Conservation (phyloP, 495 filamentous ascomycete genomes). For the Hypoxylon lenormandii region DNA sequence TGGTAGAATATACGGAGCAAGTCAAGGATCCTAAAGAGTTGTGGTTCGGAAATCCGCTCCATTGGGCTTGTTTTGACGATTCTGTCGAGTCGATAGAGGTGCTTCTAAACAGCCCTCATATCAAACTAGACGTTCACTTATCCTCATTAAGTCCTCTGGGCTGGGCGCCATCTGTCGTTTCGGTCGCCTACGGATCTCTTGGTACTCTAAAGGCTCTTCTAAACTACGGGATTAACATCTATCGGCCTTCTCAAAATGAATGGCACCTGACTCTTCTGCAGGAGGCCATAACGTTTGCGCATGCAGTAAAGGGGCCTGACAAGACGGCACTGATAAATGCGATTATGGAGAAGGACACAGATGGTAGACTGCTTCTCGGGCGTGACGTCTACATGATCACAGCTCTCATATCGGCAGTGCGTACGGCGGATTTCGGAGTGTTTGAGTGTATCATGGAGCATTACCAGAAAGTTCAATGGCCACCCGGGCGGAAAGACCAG, state of each 20-base stretch:
- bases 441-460: conserved; percentile 34
- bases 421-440: conserved; percentile 27
- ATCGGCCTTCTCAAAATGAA: conserved; percentile 17
- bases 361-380: conserved; percentile 17
- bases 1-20: conserved; percentile 15
- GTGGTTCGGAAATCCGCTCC: conserved; percentile 29
- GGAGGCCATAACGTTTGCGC: conserved; percentile 27
- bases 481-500: conserved; percentile 10
- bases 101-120: conserved; percentile 22
- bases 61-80: conserved; percentile 33
- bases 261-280: conserved; percentile 13
- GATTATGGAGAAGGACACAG: conserved; percentile 33
- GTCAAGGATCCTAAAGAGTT: neutral
- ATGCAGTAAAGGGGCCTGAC: conserved; percentile 22
- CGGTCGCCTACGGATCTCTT: conserved; percentile 28
- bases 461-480: conserved; percentile 18
- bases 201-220: conserved; percentile 30
- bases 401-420: conserved; percentile 33
- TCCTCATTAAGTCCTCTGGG: neutral
- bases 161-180: conserved; percentile 18
- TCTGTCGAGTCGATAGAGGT: conserved; percentile 29
- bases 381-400: conserved; percentile 29
- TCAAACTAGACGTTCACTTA: conserved; percentile 16
- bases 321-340: conserved; percentile 37
- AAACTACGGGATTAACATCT: conserved; percentile 26